These are phyloP conservation scores for Mycosphaerella arachidis DNA, from an alignment of 2,329 filamentous ascomycete species.

Conservation along the genomic window DNA sequence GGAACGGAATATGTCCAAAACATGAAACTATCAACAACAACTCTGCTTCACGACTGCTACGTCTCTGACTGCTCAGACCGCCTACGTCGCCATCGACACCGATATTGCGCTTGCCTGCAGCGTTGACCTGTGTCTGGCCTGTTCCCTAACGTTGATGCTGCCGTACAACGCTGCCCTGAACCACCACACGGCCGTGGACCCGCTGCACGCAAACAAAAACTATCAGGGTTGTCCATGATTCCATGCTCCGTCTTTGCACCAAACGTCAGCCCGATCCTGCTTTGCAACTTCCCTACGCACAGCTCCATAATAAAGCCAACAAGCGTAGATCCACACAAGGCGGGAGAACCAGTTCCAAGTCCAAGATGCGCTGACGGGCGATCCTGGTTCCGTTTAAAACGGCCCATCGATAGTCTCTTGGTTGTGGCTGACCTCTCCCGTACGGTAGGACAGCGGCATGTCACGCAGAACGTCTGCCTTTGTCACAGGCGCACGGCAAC, in stretches of 20 bases:
- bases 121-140: constrained; percentile 13
- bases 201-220: constrained; percentile 14
- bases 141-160: constrained; percentile 8
- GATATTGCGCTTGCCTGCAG: constrained; percentile 16
- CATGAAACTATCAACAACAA: neutral
- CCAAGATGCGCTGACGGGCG: constrained; percentile 11
- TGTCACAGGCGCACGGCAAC: constrained; percentile 3
- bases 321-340: constrained; percentile 17
- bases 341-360: constrained; percentile 15
- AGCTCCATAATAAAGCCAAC: constrained; percentile 20
- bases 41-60: constrained; percentile 2
- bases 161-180: constrained; percentile 9
- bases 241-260: constrained; percentile 5
- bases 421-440: constrained; percentile 4
- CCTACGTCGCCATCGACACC: constrained; percentile 8
- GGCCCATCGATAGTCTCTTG: constrained; percentile 14
- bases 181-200: neutral
- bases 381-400: constrained; percentile 18
- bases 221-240: constrained; percentile 4
- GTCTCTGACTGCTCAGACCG: neutral
- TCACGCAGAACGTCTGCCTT: constrained; percentile 8
- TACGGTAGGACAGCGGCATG: constrained; percentile 6
- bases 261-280: constrained; percentile 20
- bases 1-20: neutral
- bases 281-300: constrained; percentile 12